Conservation (phyloP, 768 basidiomycete species). For the Kockovaella imperatae region DNA sequence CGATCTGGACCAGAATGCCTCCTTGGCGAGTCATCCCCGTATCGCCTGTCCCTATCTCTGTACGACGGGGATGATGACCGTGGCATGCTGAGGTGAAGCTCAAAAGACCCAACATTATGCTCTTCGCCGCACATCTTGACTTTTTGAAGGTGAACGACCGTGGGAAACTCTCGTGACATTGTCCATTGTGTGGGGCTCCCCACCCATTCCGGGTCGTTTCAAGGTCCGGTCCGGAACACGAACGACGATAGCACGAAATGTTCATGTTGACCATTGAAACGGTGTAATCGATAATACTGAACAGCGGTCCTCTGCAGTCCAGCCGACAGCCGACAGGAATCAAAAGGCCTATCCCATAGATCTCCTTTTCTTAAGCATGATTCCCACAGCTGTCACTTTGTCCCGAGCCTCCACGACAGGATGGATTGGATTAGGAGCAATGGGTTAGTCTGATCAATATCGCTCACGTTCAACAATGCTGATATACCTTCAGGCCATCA, state of each 20-base stretch:
- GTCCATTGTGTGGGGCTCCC: too few species aligned
- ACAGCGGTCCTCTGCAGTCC: too few species aligned
- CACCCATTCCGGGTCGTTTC: too few species aligned
- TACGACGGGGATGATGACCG: not conserved
- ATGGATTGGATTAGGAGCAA: slow-evolving; percentile 38
- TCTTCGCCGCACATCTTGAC: too few species aligned
- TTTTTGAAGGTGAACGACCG: too few species aligned
- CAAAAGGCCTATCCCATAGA: not conserved
- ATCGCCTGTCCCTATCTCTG: not conserved
- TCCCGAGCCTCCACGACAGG: slow-evolving; percentile 27
- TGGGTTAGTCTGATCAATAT: slow-evolving; percentile 20
- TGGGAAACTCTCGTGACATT: too few species aligned
- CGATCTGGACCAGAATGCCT: slow-evolving; percentile 1
- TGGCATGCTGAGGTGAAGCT: not conserved
- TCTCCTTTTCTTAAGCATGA: slow-evolving; percentile 13
- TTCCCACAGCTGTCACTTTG: slow-evolving; percentile 5
- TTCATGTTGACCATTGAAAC: too few species aligned
- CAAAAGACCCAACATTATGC: too few species aligned
- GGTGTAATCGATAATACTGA: too few species aligned
- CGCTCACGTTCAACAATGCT: not conserved
- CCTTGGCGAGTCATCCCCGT: slow-evolving; percentile 9
- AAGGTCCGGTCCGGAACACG: too few species aligned
- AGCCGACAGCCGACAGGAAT: not conserved
- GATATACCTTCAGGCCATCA: slow-evolving; percentile 24
- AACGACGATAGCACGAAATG: too few species aligned